A percentile compares a stretch with the other conserved stretches of the same genome.
phyloP scores from a whole-genome alignment of 768 basidiomycete species.

The Suillus occidentalis region DNA sequence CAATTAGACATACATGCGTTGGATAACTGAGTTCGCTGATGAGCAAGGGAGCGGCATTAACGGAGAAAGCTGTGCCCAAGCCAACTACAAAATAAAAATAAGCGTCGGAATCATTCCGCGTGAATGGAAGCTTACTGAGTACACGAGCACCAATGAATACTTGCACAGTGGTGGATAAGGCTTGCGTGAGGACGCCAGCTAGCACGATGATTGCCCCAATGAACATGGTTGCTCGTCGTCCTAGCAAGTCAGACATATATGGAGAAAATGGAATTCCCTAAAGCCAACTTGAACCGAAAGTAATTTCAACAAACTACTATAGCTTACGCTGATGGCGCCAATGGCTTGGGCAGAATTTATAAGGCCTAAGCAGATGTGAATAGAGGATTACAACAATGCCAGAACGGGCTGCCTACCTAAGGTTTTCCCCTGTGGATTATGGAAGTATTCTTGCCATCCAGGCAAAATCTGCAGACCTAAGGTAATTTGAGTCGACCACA shows the following conservation, averaged over 20 bases:
- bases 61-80: constrained; percentile 58
- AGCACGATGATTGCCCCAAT: constrained; percentile 65
- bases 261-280: constrained; percentile 66
- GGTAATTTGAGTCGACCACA: constrained; percentile 29
- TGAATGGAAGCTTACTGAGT: constrained; percentile 23
- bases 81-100: constrained; percentile 45
- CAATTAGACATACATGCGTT: constrained; percentile 49
- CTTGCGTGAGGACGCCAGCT: constrained; percentile 58
- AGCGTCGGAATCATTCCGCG: background rate
- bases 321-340: constrained; percentile 49
- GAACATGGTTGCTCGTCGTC: constrained; percentile 61
- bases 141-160: constrained; percentile 60
- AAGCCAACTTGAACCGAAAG: background rate
- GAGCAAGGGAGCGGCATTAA: constrained; percentile 62
- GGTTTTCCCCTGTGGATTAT: constrained; percentile 48
- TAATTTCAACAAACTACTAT: background rate
- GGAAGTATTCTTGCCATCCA: constrained; percentile 59
- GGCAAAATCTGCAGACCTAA: constrained; percentile 68
- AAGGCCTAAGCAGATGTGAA: constrained; percentile 41
- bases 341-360: constrained; percentile 67
- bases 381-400: background rate
- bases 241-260: constrained; percentile 56
- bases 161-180: constrained; percentile 43
- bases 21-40: constrained; percentile 71
- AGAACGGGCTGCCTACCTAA: constrained; percentile 38